Evolutionary conservation across 1,284 basidiomycete genomes (phyloP).

Genomic region (Fomitopsis palustris): DNA sequence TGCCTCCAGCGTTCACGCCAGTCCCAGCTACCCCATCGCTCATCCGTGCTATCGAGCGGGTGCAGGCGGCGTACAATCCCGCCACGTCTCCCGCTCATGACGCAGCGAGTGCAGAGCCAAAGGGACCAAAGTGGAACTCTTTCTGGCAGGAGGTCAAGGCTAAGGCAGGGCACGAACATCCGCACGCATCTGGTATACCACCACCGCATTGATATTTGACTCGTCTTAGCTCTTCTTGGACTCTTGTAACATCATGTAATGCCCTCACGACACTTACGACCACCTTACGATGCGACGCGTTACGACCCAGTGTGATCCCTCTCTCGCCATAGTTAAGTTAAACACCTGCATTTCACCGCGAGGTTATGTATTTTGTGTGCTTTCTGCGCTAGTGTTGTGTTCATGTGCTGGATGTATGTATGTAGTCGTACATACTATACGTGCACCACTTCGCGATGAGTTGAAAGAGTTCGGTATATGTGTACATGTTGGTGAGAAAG

Average conservation of each 20-base stretch:
- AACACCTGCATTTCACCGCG: neutral
- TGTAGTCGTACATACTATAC: neutral
- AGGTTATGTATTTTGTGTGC: neutral
- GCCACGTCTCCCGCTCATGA: constrained; percentile 9
- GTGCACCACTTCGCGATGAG: too few relatives aligned
- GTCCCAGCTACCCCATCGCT: constrained; percentile 62
- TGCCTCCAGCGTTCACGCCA: constrained; percentile 27
- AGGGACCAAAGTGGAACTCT: constrained; percentile 37
- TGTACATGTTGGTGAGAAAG: neutral
- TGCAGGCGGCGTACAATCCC: constrained; percentile 42
- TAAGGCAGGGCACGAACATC: constrained; percentile 22
- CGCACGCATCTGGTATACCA: neutral
- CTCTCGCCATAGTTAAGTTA: neutral
- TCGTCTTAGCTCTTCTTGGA: neutral
- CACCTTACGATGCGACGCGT: neutral
- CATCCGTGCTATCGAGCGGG: constrained; percentile 53
- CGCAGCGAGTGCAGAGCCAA: constrained; percentile 6
- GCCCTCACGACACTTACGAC: neutral
- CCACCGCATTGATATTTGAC: neutral
- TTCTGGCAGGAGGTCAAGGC: constrained; percentile 36
- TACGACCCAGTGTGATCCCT: neutral
- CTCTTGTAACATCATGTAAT: neutral
- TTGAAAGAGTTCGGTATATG: neutral
- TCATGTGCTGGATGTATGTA: neutral
- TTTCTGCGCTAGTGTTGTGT: neutral